A percentile compares a stretch with the other conserved stretches of the same genome.
Evolutionary conservation across 2,329 filamentous ascomycete genomes (phyloP).

Genomic region (Aspergillus nomiae): DNA sequence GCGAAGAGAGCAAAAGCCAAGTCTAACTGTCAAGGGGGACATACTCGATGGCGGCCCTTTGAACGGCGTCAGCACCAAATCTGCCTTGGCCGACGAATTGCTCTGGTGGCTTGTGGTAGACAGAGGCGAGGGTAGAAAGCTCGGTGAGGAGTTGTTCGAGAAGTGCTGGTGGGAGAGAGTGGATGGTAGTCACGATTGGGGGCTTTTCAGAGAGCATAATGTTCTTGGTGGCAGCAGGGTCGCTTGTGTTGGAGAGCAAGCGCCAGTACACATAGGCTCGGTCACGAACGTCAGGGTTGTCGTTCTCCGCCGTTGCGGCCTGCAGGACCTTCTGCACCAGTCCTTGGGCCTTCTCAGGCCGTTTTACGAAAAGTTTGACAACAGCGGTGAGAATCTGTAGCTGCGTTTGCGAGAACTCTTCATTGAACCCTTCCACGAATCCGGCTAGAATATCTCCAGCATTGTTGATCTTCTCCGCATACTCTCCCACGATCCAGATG

Average conservation of each 20-base stretch:
- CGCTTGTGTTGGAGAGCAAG: constrained; percentile 75
- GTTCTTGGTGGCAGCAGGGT: constrained; percentile 86
- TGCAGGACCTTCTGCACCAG: constrained; percentile 95
- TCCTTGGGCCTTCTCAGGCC: constrained; percentile 85
- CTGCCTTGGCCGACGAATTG: constrained; percentile 97
- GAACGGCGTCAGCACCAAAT: constrained; percentile 90
- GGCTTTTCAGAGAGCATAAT: constrained; percentile 94
- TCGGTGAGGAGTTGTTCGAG: constrained; percentile 89
- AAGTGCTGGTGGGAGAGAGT: constrained; percentile 77
- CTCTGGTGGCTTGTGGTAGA: constrained; percentile 97
- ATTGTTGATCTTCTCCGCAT: constrained; percentile 98
- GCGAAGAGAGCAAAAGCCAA: constrained; percentile 1
- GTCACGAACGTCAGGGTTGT: constrained; percentile 96
- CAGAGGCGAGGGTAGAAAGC: constrained; percentile 90
- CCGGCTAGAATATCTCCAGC: constrained; percentile 90
- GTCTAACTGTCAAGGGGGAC: constrained; percentile 24
- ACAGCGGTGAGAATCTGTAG: constrained; percentile 95
- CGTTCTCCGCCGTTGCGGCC: constrained; percentile 87
- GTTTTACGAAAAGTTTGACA: constrained; percentile 96
- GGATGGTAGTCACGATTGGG: constrained; percentile 91
- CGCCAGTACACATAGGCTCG: constrained; percentile 99
- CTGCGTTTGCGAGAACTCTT: constrained; percentile 97
- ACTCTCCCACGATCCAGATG: constrained; percentile 99
- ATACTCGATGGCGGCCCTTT: constrained; percentile 87
- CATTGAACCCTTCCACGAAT: constrained; percentile 92